Evolutionary conservation across 2,329 filamentous ascomycete species (phyloP).

Genomic region (Diaporthe nobilis): DNA sequence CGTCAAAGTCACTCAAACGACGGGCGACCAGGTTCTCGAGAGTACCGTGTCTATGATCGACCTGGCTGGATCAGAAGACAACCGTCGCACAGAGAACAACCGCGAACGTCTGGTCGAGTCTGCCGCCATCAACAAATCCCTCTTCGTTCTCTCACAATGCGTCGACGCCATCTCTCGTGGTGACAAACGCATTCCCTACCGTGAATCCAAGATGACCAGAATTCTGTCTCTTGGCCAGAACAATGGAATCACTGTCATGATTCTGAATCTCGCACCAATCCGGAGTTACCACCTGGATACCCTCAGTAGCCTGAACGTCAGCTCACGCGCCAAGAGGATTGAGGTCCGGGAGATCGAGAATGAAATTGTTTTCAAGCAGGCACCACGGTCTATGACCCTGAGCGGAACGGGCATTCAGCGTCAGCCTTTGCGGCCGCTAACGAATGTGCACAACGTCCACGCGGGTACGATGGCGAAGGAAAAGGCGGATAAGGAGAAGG

Average conservation of each 20-base stretch:
- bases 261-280: constrained; percentile 92
- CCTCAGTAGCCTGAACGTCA: constrained; percentile 93
- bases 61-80: constrained; percentile 95
- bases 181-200: constrained; percentile 86
- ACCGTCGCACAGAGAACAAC: constrained; percentile 92
- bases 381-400: constrained; percentile 68
- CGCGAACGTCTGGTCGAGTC: constrained; percentile 95
- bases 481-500: constrained; percentile 64
- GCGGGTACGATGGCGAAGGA: constrained; percentile 65
- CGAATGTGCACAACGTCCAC: constrained; percentile 81
- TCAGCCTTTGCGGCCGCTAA: constrained; percentile 84
- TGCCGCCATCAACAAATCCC: constrained; percentile 96
- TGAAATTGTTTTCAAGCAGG: constrained; percentile 88
- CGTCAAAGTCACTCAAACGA: constrained; percentile 87
- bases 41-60: constrained; percentile 96
- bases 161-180: constrained; percentile 90
- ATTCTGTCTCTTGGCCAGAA: constrained; percentile 95
- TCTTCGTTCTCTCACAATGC: constrained; percentile 95
- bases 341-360: constrained; percentile 97
- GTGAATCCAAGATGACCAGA: constrained; percentile 97
- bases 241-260: constrained; percentile 96
- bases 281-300: constrained; percentile 95
- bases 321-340: constrained; percentile 95
- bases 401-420: constrained; percentile 64
- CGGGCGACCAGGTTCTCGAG: constrained; percentile 75